These are phyloP conservation scores for Emmonsiellopsis sp. DNA, from an alignment of 2,329 filamentous ascomycete genomes.

Conservation along the genomic window DNA sequence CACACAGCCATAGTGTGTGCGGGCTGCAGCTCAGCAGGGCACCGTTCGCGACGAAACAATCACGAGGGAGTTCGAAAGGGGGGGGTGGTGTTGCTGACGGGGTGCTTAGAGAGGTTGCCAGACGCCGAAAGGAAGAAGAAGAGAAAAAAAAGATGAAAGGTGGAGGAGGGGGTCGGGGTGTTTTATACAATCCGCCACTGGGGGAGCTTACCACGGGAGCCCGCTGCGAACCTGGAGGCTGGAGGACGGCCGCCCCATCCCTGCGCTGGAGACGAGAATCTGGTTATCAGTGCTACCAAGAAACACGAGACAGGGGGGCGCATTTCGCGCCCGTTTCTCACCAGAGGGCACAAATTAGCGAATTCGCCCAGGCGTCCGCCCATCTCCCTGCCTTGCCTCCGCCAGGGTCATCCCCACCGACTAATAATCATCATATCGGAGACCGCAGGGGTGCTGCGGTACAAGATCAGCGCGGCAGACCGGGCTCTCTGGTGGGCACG, in stretches of 20 bases:
- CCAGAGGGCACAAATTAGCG: no score
- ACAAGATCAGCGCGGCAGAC: no score
- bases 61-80: not conserved
- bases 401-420: not conserved
- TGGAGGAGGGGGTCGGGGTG: not conserved
- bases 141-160: not conserved
- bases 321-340: no score
- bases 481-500: no score
- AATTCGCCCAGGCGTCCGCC: not conserved
- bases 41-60: not conserved
- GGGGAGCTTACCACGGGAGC: not conserved
- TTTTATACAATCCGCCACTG: not conserved
- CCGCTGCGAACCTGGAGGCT: not conserved
- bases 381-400: not conserved
- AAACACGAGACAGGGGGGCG: no score
- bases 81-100: not conserved
- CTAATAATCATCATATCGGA: not conserved
- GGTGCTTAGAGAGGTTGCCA: not conserved
- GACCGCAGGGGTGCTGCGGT: not conserved
- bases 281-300: no score
- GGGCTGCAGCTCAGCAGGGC: not conserved
- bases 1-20: conserved; percentile 1
- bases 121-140: not conserved
- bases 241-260: no score
- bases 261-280: no score